Percentiles rank a stretch among this genome's conserved stretches.
phyloP scores from a whole-genome alignment of 352 stramenopile genomes.

The Globisporangium perplexum region DNA sequence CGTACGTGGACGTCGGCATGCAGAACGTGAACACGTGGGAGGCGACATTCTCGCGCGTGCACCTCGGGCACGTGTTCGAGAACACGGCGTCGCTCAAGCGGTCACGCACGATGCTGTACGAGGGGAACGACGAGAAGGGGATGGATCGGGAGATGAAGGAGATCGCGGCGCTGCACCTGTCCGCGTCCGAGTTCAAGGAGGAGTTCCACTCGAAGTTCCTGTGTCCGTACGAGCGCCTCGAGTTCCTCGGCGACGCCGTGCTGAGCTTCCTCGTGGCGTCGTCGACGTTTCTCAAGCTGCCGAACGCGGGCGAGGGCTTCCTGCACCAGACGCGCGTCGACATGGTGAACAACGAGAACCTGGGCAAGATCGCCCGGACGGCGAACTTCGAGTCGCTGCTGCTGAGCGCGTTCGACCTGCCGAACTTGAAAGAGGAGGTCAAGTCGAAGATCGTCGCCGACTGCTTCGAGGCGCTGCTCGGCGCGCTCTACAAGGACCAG shows the following conservation, averaged over 20 bases:
- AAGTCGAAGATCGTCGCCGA: constrained; percentile 78
- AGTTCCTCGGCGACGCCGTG: constrained; percentile 82
- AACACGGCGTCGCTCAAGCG: constrained; percentile 55
- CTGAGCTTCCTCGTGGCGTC: constrained; percentile 81
- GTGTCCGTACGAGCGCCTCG: constrained; percentile 78
- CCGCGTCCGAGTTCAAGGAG: constrained; percentile 55
- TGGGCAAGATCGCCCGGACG: constrained; percentile 69
- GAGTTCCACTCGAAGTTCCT: constrained; percentile 72
- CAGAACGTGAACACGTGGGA: constrained; percentile 81
- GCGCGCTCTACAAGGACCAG: constrained; percentile 79
- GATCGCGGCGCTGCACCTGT: constrained; percentile 55
- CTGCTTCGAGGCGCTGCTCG: constrained; percentile 77
- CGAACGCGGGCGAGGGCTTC: constrained; percentile 54
- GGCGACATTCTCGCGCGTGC: constrained; percentile 66
- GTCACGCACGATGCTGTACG: constrained; percentile 42
- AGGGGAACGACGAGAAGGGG: constrained; percentile 15
- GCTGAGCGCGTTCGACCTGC: constrained; percentile 63
- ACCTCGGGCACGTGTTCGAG: constrained; percentile 68
- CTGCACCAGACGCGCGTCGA: constrained; percentile 67
- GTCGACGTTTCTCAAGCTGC: constrained; percentile 74
- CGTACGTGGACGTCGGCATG: constrained; percentile 81
- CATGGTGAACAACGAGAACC: constrained; percentile 69
- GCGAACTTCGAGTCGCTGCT: constrained; percentile 75
- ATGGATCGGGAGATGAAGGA: constrained; percentile 43
- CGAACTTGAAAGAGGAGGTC: constrained; percentile 37